Percentiles rank a stretch among this genome's conserved stretches.
phyloP scores from a whole-genome alignment of 352 stramenopile species.

The Phytophthora kernoviae region DNA sequence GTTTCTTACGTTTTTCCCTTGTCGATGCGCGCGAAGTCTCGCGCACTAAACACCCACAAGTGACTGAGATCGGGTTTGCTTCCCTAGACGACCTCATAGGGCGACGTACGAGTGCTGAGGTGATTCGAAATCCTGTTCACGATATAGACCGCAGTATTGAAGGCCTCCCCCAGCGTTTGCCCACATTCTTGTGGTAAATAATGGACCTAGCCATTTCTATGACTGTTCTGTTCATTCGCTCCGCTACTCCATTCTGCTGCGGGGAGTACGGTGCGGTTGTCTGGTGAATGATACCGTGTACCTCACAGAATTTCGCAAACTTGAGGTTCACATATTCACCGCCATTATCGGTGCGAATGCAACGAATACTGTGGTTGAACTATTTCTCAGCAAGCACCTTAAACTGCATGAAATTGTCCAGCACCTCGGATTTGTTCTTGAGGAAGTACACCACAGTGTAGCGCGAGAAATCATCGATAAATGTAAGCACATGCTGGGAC shows the following conservation, averaged over 20 bases:
- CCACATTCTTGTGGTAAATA: conserved; percentile 8
- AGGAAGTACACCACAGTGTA: conserved; percentile 1
- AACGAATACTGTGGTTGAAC: neutral
- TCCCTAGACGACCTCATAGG: conserved; percentile 14
- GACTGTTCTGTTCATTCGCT: conserved; percentile 26
- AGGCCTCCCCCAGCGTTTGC: conserved; percentile 21
- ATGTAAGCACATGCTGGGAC: conserved; percentile 4
- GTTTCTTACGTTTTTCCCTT: conserved; percentile 17
- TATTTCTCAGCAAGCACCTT: neutral
- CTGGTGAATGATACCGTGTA: conserved; percentile 20
- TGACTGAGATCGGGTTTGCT: conserved; percentile 4
- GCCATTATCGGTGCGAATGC: conserved; percentile 19
- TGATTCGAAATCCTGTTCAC: conserved; percentile 22
- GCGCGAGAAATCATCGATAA: conserved; percentile 17
- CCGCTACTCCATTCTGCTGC: conserved; percentile 12
- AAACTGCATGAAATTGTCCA: neutral
- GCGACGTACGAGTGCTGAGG: neutral
- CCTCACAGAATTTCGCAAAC: neutral
- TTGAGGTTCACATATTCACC: conserved; percentile 18
- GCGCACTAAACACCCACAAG: conserved; percentile 6
- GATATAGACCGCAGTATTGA: conserved; percentile 18
- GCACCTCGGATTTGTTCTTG: neutral
- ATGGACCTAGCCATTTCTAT: conserved; percentile 19
- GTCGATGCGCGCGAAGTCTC: conserved; percentile 19
- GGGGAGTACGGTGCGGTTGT: conserved; percentile 19